Evolutionary conservation across 139 green algal species (phyloP), one percentile per base, ranked within the genome.

Genomic region (Chlamydomonas sphaeroides): DNA sequence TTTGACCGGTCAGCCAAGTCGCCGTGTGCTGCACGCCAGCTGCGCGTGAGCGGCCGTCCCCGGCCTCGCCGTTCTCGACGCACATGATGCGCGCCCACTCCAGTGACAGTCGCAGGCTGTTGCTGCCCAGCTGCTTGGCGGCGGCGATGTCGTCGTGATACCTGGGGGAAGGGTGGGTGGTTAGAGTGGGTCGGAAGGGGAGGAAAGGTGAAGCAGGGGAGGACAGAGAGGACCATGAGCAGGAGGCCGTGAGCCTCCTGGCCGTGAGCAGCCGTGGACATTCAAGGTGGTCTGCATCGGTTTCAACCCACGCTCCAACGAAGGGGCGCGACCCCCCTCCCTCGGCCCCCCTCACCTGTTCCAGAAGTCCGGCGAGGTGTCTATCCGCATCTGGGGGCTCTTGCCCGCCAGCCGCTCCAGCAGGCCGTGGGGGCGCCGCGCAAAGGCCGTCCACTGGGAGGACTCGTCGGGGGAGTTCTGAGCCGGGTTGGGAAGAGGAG

Each of bases 61-160:
- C n/a, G n/a, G n/a, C n/a, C n/a, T n/a, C n/a, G n/a, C n/a, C n/a
- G n/a, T n/a, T n/a, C n/a, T n/a, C n/a, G n/a, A n/a, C n/a, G n/a
- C n/a, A 94, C 71, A 93, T 86, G 17, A 97, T 79, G 59, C 93
- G 87, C 25, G 85, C 85, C 94, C 94, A 97, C 83, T 97, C 94
- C 14, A 97, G 84, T 5, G 91, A 95, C 20, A 97, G 72, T 3
- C 94, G 85, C 66, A 96, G 94, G 32, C 84, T 87, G 83, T 95
- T 97, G 80, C 72, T 90, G 18, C 91, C 92, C 33, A 93, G 68
- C 61, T 68, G 1, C 11, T 79, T 65, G 0, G 91, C 89, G 17
- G 87, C 68, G n/a, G 83, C 70, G 36, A 97, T 91, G 83, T 97
- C 92, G 23, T 92, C 79, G 42, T 90, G 63, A 48, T 92, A 95